These are phyloP conservation scores for Stachybotrys elegans DNA, from an alignment of 2,329 filamentous ascomycete species.

Conservation along the genomic window DNA sequence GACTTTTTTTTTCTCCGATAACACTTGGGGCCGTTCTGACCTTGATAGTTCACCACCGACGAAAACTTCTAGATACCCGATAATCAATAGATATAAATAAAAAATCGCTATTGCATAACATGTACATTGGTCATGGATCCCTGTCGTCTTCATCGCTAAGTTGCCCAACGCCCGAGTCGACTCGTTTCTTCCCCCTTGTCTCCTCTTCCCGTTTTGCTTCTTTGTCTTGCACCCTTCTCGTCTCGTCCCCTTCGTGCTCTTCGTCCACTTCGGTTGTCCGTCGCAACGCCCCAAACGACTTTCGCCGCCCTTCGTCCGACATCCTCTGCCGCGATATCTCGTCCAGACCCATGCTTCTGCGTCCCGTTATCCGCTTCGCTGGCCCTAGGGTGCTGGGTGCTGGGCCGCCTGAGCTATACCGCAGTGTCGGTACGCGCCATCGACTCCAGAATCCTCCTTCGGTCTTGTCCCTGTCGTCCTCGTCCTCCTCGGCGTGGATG, in stretches of 20 bases:
- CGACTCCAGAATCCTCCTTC: conserved; percentile 52
- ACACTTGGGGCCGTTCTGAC: too few species aligned
- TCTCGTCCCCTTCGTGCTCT: conserved; percentile 13
- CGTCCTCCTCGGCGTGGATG: conserved; percentile 24
- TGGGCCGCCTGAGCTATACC: conserved; percentile 15
- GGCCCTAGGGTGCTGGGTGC: background rate
- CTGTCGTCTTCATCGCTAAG: conserved; percentile 6
- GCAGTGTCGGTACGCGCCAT: conserved; percentile 41
- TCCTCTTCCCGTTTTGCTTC: conserved; percentile 12
- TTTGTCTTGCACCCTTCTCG: conserved; percentile 10
- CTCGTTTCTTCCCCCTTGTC: conserved; percentile 21
- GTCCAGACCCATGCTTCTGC: conserved; percentile 22
- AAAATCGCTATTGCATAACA: conserved; percentile 1
- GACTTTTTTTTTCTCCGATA: too few species aligned
- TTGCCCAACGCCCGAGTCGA: conserved; percentile 27
- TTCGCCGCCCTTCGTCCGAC: conserved; percentile 21
- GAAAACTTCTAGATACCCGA: conserved; percentile 14
- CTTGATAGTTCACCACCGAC: conserved; percentile 14
- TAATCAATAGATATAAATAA: background rate
- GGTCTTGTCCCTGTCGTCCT: conserved; percentile 36
- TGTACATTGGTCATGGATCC: conserved; percentile 6
- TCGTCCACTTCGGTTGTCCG: conserved; percentile 15
- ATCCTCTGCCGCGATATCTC: conserved; percentile 20
- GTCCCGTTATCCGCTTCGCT: conserved; percentile 16
- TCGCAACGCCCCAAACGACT: conserved; percentile 19